Percentiles rank a stretch among this genome's conserved stretches.
Conservation (phyloP, 1,284 basidiomycete genomes). For the Ganoderma resinaceum region DNA sequence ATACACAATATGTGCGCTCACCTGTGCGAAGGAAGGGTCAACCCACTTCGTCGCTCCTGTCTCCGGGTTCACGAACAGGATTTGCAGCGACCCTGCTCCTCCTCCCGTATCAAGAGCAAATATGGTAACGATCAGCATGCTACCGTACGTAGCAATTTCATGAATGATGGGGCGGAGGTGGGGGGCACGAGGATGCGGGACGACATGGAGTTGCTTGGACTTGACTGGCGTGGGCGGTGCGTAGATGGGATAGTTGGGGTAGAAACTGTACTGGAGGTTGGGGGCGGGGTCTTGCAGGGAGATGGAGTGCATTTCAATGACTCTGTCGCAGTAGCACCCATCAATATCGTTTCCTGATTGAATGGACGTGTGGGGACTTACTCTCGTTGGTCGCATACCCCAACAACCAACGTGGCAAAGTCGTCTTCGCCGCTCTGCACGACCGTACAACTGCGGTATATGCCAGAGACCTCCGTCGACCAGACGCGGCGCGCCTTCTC, state of each 20-base stretch:
- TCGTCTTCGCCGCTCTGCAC: conserved; percentile 36
- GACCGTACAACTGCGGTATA: conserved; percentile 44
- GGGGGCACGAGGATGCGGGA: conserved; percentile 29
- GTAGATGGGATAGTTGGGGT: conserved; percentile 25
- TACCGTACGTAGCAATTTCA: conserved; percentile 37
- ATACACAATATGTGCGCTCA: conserved; percentile 29
- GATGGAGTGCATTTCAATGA: conserved; percentile 37
- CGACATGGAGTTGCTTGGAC: conserved; percentile 32
- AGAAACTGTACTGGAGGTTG: conserved; percentile 29
- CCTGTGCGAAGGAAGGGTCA: conserved; percentile 41
- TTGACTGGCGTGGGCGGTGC: conserved; percentile 14
- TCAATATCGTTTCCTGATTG: conserved; percentile 11
- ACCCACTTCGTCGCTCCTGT: conserved; percentile 41
- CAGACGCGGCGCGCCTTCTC: conserved; percentile 42
- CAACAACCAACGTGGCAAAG: conserved; percentile 42
- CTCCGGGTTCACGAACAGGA: conserved; percentile 45
- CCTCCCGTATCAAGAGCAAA: conserved; percentile 38
- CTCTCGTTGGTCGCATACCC: conserved; percentile 38
- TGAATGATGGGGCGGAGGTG: conserved; percentile 36
- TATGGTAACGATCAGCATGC: conserved; percentile 44
- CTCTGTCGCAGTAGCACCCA: conserved; percentile 22
- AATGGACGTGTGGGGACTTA: conserved; percentile 25
- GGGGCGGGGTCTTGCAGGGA: conserved; percentile 28
- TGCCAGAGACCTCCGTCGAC: conserved; percentile 44
- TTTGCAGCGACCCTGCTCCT: conserved; percentile 42